These are phyloP conservation scores for Lobosporangium transversale DNA, from an alignment of 192 early-diverging fungal species.

Conservation along the genomic window DNA sequence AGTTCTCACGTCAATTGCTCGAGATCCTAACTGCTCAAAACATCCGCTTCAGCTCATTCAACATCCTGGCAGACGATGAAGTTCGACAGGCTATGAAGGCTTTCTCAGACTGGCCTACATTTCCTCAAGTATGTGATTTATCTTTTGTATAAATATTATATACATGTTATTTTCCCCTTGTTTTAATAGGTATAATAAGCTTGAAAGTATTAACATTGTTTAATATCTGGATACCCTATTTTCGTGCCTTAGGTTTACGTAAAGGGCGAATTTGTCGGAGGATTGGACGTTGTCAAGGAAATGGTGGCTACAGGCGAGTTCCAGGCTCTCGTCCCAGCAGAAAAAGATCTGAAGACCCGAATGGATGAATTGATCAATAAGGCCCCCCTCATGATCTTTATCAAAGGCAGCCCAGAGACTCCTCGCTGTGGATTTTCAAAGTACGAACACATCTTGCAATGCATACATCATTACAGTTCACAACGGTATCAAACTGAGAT, in stretches of 20 bases:
- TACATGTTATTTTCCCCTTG: too few species aligned
- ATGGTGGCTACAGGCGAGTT: conserved; percentile 91
- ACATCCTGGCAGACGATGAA: conserved; percentile 92
- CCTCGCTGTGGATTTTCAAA: conserved; percentile 95
- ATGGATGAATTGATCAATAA: conserved; percentile 75
- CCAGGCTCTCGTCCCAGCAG: conserved; percentile 77
- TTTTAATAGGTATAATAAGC: too few species aligned
- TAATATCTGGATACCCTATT: too few species aligned
- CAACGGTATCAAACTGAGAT: too few species aligned
- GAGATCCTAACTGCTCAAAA: conserved; percentile 80
- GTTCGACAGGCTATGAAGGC: conserved; percentile 89
- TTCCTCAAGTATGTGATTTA: conserved; percentile 79
- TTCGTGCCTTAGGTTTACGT: conserved; percentile 93
- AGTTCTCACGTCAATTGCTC: conserved; percentile 87
- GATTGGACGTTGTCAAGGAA: conserved; percentile 90
- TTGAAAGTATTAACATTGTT: too few species aligned
- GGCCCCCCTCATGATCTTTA: conserved; percentile 92
- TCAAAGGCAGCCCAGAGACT: conserved; percentile 91
- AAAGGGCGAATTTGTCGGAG: conserved; percentile 95
- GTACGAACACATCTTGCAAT: conserved; percentile 13
- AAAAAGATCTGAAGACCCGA: conserved; percentile 79
- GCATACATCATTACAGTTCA: not conserved
- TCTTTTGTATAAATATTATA: too few species aligned
- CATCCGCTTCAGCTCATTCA: conserved; percentile 87
- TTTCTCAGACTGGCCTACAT: conserved; percentile 90